Evolutionary conservation across 192 early-diverging fungal species (phyloP).

Genomic region (Linnemannia schmuckeri): DNA sequence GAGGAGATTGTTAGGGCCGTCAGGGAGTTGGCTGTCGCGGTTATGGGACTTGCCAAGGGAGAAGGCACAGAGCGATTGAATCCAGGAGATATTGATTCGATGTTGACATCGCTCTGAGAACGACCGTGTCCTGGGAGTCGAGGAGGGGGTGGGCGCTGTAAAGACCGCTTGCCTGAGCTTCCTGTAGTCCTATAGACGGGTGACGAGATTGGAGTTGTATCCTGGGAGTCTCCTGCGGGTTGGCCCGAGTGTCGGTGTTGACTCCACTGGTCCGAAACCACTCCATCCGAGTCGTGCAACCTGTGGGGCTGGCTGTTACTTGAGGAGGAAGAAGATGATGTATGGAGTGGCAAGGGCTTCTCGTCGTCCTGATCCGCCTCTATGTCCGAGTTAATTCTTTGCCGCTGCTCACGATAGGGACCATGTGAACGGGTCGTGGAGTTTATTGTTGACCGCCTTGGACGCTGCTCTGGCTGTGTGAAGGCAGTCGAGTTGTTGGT

Average conservation of each 20-base stretch:
- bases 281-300: constrained; percentile 2
- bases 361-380: not conserved
- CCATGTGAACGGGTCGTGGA: not conserved
- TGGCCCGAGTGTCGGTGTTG: not conserved
- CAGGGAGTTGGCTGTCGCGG: constrained; percentile 39
- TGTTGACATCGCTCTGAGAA: not conserved
- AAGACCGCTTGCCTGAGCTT: not conserved
- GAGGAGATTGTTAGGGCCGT: constrained; percentile 38
- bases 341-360: not conserved
- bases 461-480: not conserved
- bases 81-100: not conserved
- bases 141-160: constrained; percentile 16
- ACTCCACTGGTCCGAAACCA: not conserved
- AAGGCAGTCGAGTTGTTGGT: not conserved
- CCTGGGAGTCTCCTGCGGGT: not conserved
- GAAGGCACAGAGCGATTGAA: constrained; percentile 24
- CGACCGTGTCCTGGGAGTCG: constrained; percentile 20
- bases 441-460: not conserved
- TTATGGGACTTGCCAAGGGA: constrained; percentile 42
- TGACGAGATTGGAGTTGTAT: not conserved
- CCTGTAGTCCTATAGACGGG: not conserved
- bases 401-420: not conserved
- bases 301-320: not conserved
- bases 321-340: not conserved
- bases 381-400: not conserved